These are phyloP conservation scores for Yarrowia deformans DNA, from an alignment of 805 yeast genomes.

Conservation along the genomic window DNA sequence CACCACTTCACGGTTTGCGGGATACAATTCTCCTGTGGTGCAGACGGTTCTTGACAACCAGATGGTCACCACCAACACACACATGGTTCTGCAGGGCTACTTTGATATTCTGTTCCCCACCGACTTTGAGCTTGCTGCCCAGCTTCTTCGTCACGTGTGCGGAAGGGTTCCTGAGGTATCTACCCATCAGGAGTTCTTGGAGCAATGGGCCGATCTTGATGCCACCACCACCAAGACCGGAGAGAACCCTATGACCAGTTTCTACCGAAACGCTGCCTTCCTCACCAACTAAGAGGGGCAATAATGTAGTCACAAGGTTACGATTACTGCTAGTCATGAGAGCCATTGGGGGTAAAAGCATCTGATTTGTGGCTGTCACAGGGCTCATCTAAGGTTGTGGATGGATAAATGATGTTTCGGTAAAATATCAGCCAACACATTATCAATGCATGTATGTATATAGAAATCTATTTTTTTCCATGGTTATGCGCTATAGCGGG, in stretches of 20 bases:
- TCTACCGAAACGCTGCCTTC: conserved; percentile 77
- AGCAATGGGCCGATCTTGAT: conserved; percentile 73
- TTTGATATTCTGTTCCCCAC: conserved; percentile 90
- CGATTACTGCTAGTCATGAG: conserved; percentile 5
- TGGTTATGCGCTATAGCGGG: not conserved
- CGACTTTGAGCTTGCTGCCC: conserved; percentile 67
- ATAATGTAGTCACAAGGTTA: conserved; percentile 1
- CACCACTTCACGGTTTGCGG: conserved; percentile 49
- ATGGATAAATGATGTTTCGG: too few species aligned
- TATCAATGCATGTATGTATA: conserved; percentile 24
- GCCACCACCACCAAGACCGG: conserved; percentile 75
- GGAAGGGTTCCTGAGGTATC: conserved; percentile 64
- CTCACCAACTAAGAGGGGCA: conserved; percentile 44
- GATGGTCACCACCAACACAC: conserved; percentile 74
- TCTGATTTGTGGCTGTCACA: not conserved
- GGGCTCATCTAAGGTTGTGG: too few species aligned
- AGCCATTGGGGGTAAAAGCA: not conserved
- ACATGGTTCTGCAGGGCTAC: conserved; percentile 84
- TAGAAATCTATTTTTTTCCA: conserved; percentile 9
- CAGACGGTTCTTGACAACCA: conserved; percentile 73
- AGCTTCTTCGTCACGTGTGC: conserved; percentile 67
- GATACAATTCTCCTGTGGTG: conserved; percentile 78
- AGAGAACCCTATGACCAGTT: conserved; percentile 82
- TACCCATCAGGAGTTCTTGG: conserved; percentile 69
- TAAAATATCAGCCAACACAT: not conserved